Base-by-base conservation (phyloP, 2,329 filamentous ascomycete species). In the Aspergillus viridinutans region DNA sequence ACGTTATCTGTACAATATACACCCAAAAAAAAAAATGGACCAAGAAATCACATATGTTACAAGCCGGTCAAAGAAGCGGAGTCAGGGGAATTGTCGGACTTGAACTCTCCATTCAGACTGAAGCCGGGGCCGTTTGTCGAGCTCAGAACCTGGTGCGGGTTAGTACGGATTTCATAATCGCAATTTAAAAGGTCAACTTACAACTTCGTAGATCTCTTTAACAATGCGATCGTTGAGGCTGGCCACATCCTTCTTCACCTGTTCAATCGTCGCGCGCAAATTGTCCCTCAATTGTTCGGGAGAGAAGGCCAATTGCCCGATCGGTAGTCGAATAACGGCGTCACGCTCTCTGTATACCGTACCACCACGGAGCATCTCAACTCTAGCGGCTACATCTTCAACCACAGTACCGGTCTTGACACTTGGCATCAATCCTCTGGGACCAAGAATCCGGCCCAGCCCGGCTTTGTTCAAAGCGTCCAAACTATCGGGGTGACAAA, bases 391-490 rank as follows among this genome's bases (percentile, higher is more conserved):
- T 17, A 96, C 83, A 71, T 96, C 89, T 69, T 84, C 88, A 25
- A 96, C 91, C 55, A 99, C 89, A 0, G 94, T 97, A 62, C 91
- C 92, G 60, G 85, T 85, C 81, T 96, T 96, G 58, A 83, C 78
- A 72, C 85, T 95, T 5, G 94, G 94, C 94, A 99, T 97, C 69
- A 99, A 76, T 2, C 92, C 92, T 74, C 85, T 87, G 49, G 95
- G 94, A 68, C 94, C 94, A 21, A 99, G 80, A 47, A 96, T 83
- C 63, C 88, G 84, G 61, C 89, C 93, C 61, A 99, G 74, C 0
- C 84, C 85, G 38, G 92, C 88, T 79, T 94, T 92, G 72, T 88
- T 89, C 68, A 99, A 79, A 56, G 89, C 91, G 53, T 83, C 82
- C 64, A 94, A 80, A 65, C 87, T 92, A 65, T 90, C 85, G 52